Base-by-base conservation (phyloP, 2,329 filamentous ascomycete genomes). In the Lasiodiplodia sp. region DNA sequence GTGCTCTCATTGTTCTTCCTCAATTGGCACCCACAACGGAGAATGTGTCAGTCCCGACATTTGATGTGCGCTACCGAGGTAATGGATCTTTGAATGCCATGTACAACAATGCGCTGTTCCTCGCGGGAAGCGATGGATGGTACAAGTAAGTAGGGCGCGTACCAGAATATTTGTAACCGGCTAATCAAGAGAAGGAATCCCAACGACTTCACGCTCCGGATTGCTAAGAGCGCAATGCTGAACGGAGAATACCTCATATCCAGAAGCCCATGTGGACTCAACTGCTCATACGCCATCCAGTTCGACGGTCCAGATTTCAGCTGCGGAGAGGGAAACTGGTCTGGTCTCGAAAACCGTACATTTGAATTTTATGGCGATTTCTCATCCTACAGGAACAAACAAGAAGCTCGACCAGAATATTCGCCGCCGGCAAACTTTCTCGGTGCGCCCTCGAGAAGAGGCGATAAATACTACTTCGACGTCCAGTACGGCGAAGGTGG, bases 221-320 rank as follows among this genome's bases (percentile, higher is more conserved):
- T 23, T 10, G 49, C 49, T 3, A 23, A 52, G 25, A 52, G 49
- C 23, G 8, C 49, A 14, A n/a, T 52, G 10, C n/a, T 52, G 2
- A 25, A 23, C 12, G 49, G 49, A 12, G 49, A 52, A 16, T 52
- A 52, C 8, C 49, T 52, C 23, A 25, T 12, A 4, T 23, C n/a
- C 5, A 52, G 12, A 3, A 23, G n/a, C 0, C 49, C 55, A 3
- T 57, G 55, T 14, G 25, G 55, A 7, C 55, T 34, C n/a, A 57
- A 37, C 25, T 57, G 55, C n/a, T 57, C 55, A 11, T 57, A 57
- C n/a, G n/a, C 28, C 23, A 57, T 57, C 14, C 16, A 57, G 14
- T n/a, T 57, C 28, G 28, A 34, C 6, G 55, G 55, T 11, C 55
- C 55, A 10, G 55, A 37, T 7, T 57, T 57, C 18, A 16, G 12